Percentiles rank a stretch among this genome's conserved stretches.
These are phyloP conservation scores for Ruellia speciosa DNA, from an alignment of 305 asterid species.

Conservation along the genomic window DNA sequence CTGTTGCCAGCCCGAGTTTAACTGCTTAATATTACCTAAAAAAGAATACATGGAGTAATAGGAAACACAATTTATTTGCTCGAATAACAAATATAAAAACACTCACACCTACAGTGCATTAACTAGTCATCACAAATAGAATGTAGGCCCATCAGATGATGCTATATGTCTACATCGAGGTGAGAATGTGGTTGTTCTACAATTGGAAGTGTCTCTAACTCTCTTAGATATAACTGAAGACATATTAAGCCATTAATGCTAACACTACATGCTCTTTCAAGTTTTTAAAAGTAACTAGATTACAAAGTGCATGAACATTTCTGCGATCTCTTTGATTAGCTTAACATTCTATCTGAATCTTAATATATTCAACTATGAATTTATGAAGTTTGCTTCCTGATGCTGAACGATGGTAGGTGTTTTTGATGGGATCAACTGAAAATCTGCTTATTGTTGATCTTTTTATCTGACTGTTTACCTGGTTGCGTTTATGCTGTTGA, in stretches of 20 bases:
- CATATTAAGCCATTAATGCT: background rate
- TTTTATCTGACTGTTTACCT: too few relatives aligned
- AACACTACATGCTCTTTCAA: background rate
- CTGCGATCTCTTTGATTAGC: background rate
- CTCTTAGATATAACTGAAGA: background rate
- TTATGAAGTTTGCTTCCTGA: too few relatives aligned
- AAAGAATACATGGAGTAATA: background rate
- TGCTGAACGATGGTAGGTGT: too few relatives aligned
- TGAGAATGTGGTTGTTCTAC: background rate
- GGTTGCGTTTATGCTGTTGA: background rate
- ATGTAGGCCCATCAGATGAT: background rate
- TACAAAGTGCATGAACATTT: background rate
- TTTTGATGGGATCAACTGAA: background rate
- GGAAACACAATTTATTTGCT: background rate
- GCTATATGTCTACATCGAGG: background rate
- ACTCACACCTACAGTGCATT: background rate
- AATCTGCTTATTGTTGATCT: background rate
- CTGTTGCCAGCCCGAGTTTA: background rate
- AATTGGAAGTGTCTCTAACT: background rate
- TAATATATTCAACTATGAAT: too few relatives aligned
- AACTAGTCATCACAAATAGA: background rate
- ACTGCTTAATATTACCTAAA: background rate
- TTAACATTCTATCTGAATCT: background rate
- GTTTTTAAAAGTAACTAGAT: background rate
- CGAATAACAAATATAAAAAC: background rate